Conservation (phyloP, 495 filamentous ascomycete genomes). For the Hypoxylon perforatum region DNA sequence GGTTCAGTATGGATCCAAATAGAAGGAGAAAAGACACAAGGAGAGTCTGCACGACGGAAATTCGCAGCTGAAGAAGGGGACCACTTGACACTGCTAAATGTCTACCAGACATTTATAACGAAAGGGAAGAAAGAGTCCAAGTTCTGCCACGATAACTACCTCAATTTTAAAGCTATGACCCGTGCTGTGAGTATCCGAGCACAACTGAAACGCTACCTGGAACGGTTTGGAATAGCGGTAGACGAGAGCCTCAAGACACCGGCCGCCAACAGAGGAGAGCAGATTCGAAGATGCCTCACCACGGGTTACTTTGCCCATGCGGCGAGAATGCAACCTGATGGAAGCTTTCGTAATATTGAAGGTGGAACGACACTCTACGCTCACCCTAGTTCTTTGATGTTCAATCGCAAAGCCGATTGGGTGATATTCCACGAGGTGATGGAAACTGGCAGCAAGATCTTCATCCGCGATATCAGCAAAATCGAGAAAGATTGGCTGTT, state of each 20-base stretch:
- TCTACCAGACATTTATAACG: conserved; percentile 89
- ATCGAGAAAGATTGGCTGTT: conserved; percentile 91
- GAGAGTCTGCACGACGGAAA: conserved; percentile 78
- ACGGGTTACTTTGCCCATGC: conserved; percentile 95
- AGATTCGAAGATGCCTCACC: conserved; percentile 87
- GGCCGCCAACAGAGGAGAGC: conserved; percentile 66
- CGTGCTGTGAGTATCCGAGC: conserved; percentile 87
- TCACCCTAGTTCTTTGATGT: conserved; percentile 94
- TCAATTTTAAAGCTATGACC: conserved; percentile 86
- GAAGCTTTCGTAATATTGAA: conserved; percentile 84
- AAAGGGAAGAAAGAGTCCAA: conserved; percentile 84
- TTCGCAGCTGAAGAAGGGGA: conserved; percentile 96
- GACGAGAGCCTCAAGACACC: conserved; percentile 63
- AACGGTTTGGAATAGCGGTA: conserved; percentile 80
- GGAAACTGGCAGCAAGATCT: conserved; percentile 90
- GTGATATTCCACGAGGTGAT: conserved; percentile 96
- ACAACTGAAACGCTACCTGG: conserved; percentile 87
- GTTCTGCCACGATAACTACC: conserved; percentile 86
- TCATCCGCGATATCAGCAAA: conserved; percentile 89
- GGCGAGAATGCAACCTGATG: conserved; percentile 94
- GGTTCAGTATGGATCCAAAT: conserved; percentile 85
- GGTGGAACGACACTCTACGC: conserved; percentile 80
- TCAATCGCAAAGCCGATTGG: conserved; percentile 98
- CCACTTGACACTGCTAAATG: conserved; percentile 92
- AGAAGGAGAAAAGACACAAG: conserved; percentile 76